Evolutionary conservation across 768 basidiomycete species (phyloP), one percentile per base, ranked within the genome.

Genomic region (Fomitopsis pulvina): DNA sequence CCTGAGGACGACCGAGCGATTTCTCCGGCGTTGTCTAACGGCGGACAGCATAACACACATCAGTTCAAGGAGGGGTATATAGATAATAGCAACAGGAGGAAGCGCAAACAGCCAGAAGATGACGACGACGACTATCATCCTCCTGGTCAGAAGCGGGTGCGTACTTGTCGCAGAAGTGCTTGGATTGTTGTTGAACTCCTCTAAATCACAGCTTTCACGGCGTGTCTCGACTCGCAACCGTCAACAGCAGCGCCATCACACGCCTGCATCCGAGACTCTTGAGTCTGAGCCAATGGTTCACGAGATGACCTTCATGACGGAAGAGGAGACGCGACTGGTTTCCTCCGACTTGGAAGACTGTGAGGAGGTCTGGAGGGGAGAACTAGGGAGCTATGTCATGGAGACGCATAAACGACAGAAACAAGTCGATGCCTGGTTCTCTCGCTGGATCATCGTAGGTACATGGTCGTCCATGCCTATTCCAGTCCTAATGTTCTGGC

Each of bases 341-440:
- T 87, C 87, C 16, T 90, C 89, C 20, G 89, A 92, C 71, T 69
- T 92, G 53, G 87, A 89, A 25, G 89, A 90, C 52, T 88, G 82
- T 55, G 76, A 78, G 56, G 88, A 90, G 52, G 61, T 92, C 14
- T 92, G 90, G 90, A 67, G 71, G 39, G 74, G 70, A 22, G 87
- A 87, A 60, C 73, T 91, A 14, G 71, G 74, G 46, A 79, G 79
- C 50, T 92, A 91, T 58, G 72, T 80, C 46, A 61, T 82, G 26
- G 82, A 87, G 59, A 87, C 85, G 5, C 80, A 83, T 60, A 81
- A 81, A 61, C 79, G 87, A 44, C 79, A 81, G 64, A 79, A 77
- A 45, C 83, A 86, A 55, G 77, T 91, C 4, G 83, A 82, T 52
- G 76, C 80, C 42, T 86, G 79, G 73, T 91, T 89, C 57, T 81